Evolutionary conservation across 345 rosid genomes (phyloP).

Genomic region (Populus alba): DNA sequence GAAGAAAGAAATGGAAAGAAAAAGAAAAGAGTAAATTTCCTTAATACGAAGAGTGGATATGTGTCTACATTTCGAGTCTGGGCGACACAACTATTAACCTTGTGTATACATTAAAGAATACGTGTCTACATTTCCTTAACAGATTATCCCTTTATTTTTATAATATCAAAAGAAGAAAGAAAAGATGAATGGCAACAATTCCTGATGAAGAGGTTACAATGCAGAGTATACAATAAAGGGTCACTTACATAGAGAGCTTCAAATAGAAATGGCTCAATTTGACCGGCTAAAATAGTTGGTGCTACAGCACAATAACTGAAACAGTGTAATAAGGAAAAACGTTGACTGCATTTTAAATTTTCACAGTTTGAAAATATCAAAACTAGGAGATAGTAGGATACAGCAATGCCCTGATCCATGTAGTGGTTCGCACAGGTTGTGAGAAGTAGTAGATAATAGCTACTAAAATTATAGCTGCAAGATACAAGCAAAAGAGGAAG

Average conservation of each 20-base stretch:
- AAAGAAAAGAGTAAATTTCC: background rate
- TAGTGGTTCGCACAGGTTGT: slow-evolving; percentile 43
- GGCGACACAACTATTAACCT: no score
- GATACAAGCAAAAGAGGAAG: slow-evolving; percentile 12
- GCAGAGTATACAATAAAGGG: background rate
- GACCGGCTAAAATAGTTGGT: slow-evolving; percentile 80
- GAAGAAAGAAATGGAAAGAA: background rate
- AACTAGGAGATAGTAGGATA: slow-evolving; percentile 41
- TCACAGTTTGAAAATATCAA: slow-evolving; percentile 4
- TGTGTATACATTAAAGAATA: no score
- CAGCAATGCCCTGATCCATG: slow-evolving; percentile 65
- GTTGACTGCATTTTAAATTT: background rate
- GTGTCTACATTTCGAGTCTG: no score
- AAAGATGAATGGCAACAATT: background rate
- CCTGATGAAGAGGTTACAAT: background rate
- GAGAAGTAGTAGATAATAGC: slow-evolving; percentile 66
- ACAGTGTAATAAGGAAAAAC: slow-evolving; percentile 31
- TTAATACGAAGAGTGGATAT: background rate
- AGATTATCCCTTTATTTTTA: no score
- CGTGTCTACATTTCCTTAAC: no score
- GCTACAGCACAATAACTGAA: slow-evolving; percentile 81
- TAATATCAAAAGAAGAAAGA: background rate
- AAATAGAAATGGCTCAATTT: slow-evolving; percentile 72
- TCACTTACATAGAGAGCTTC: slow-evolving; percentile 87
- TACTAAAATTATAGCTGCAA: slow-evolving; percentile 69